phyloP scores from a whole-genome alignment of 176 grass and related monocot genomes.

The Triticum urartu region DNA sequence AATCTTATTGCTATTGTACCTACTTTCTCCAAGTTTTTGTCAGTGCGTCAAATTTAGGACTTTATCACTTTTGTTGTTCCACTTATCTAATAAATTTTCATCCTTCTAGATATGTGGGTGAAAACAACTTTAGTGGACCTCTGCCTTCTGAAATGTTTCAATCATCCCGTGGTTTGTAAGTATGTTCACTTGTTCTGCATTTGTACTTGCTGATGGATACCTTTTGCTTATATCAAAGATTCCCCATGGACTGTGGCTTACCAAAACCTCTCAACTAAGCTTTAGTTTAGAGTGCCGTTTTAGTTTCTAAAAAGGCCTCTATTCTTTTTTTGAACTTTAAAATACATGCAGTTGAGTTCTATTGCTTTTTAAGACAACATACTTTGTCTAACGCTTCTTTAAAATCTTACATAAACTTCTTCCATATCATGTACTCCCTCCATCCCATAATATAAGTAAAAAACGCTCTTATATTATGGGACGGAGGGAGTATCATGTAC shows the following conservation, averaged over 20 bases:
- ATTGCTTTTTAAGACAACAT: background rate
- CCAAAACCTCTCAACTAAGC: no score
- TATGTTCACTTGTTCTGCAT: background rate
- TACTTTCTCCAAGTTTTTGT: background rate
- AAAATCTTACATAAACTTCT: background rate
- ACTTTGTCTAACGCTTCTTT: background rate
- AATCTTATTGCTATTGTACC: background rate
- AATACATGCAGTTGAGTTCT: background rate
- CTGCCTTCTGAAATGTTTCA: slow-evolving; percentile 34
- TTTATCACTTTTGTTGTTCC: background rate
- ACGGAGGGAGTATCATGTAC: background rate
- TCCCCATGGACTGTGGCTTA: background rate
- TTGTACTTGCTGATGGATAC: background rate
- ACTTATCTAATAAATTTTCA: slow-evolving; percentile 2
- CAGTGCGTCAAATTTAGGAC: background rate
- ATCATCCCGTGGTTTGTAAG: slow-evolving; percentile 35
- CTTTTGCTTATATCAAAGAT: background rate
- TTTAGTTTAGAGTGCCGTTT: no score
- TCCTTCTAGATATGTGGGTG: slow-evolving; percentile 47
- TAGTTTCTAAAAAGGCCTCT: background rate
- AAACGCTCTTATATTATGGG: no score
- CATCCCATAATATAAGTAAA: no score
- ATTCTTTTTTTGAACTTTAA: background rate
- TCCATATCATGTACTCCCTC: background rate
- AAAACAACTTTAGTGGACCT: slow-evolving; percentile 39